Conservation (phyloP, 2,329 filamentous ascomycete species). For the Camillea tinctor region DNA sequence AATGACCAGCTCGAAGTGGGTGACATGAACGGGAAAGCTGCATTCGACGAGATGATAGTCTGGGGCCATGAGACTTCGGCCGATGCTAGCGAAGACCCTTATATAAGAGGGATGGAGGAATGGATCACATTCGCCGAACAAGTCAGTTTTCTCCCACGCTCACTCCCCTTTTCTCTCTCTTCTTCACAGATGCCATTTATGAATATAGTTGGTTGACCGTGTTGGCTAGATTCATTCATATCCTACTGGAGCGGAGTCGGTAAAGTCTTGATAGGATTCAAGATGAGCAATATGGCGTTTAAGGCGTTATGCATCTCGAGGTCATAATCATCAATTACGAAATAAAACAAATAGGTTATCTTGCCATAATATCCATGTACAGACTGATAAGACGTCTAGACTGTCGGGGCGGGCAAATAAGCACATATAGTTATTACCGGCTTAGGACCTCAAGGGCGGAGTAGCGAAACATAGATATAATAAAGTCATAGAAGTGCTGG, state of each 20-base stretch:
- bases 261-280: slow-evolving; percentile 6
- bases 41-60: slow-evolving; percentile 74
- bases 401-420: too few relatives aligned
- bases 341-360: too few relatives aligned
- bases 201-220: slow-evolving; percentile 13
- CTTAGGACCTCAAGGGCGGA: too few relatives aligned
- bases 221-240: slow-evolving; percentile 36
- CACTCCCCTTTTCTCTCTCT: neutral
- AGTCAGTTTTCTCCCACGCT: slow-evolving; percentile 44
- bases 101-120: slow-evolving; percentile 73
- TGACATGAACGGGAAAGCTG: slow-evolving; percentile 60
- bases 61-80: slow-evolving; percentile 77
- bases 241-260: slow-evolving; percentile 10
- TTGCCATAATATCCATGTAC: too few relatives aligned
- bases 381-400: too few relatives aligned
- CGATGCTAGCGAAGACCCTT: slow-evolving; percentile 63
- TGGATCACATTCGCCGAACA: slow-evolving; percentile 74
- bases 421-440: too few relatives aligned
- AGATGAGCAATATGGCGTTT: neutral
- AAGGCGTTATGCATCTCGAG: neutral
- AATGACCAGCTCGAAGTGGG: slow-evolving; percentile 50
- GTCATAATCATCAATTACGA: too few relatives aligned
- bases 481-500: too few relatives aligned
- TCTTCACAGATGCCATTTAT: neutral
- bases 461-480: too few relatives aligned